Evolutionary conservation across 306 rosid species (phyloP), one percentile per base, ranked within the genome.

Genomic region (Begonia loranthoides): DNA sequence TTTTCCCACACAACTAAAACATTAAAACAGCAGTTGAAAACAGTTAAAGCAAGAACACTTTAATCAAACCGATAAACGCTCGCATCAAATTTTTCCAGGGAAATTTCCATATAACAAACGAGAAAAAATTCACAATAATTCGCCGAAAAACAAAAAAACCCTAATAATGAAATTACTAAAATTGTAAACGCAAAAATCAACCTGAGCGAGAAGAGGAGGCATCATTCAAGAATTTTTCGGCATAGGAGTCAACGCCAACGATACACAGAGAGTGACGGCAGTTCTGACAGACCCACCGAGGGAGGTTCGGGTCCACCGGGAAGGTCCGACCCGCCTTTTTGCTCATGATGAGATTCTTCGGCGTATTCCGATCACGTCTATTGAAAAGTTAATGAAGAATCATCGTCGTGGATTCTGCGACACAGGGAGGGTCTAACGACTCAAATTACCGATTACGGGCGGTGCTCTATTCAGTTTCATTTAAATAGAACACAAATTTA

Each of bases 261-360:
- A 92, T 41, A 70, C 83, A 78, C 51, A 86, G 87, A 13, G 79
- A 51, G 65, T 80, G 78, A 59, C 82, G 94, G 71, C 96, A 92
- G 69, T 83, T 86, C 80, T 92, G 99, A 64, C 96, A 92, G 60
- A 62, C 72, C 86, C 87, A 86, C 67, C 93, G 75, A 43, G 93
- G 94, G 16, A 87, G 46, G 52, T 70, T 92, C 57, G 88, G 93
- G 62, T 86, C 94, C 66, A 65, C 84, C 72, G 87, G 79, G 5
- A 80, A 68, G 82, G 58, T 67, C 76, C 88, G 87, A 72, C 74
- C 73, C 75, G 40, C 22, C 44, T 66, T 79, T 40, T 79, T 86
- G 4, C 50, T 66, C 77, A 78, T 65, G 15, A 24, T 13, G 6
- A 8, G 58, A 12, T 54, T n/a, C n/a, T 14, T 15, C 41, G 40